Conservation (phyloP, 208 protist species). For the Wallacemonas sp. region DNA sequence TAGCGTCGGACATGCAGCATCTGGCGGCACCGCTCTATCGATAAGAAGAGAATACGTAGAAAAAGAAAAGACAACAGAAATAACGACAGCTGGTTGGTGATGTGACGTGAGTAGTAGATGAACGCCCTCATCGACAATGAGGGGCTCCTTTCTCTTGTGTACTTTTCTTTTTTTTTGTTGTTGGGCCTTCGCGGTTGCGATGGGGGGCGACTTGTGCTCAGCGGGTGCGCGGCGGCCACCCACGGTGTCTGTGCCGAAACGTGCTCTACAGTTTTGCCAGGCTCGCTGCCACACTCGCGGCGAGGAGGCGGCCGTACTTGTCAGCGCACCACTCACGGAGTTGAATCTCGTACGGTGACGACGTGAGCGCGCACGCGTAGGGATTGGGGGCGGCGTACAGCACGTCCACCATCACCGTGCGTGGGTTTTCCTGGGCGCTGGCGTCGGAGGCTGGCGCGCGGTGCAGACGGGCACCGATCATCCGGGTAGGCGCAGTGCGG, state of each 20-base stretch:
- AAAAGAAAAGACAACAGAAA: too few relatives aligned
- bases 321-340: conserved; percentile 14
- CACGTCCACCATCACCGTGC: conserved; percentile 3
- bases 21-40: too few relatives aligned
- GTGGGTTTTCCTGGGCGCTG: background rate
- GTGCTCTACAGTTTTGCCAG: background rate
- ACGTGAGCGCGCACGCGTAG: background rate
- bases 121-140: too few relatives aligned
- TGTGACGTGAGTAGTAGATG: too few relatives aligned
- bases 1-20: too few relatives aligned
- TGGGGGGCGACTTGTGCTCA: too few relatives aligned
- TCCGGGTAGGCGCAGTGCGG: background rate
- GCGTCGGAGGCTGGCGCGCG: background rate
- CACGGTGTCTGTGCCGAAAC: too few relatives aligned
- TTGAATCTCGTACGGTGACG: conserved; percentile 8
- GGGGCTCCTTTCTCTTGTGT: background rate
- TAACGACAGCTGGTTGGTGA: too few relatives aligned
- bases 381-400: conserved; percentile 1
- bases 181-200: background rate
- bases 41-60: too few relatives aligned
- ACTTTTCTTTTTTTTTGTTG: conserved; percentile 4
- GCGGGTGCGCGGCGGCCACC: too few relatives aligned
- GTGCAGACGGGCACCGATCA: background rate
- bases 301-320: conserved; percentile 19
- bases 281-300: conserved; percentile 7